Evolutionary conservation across 768 basidiomycete genomes (phyloP), one percentile per base, ranked within the genome.

Genomic region (Mycena vitilis): DNA sequence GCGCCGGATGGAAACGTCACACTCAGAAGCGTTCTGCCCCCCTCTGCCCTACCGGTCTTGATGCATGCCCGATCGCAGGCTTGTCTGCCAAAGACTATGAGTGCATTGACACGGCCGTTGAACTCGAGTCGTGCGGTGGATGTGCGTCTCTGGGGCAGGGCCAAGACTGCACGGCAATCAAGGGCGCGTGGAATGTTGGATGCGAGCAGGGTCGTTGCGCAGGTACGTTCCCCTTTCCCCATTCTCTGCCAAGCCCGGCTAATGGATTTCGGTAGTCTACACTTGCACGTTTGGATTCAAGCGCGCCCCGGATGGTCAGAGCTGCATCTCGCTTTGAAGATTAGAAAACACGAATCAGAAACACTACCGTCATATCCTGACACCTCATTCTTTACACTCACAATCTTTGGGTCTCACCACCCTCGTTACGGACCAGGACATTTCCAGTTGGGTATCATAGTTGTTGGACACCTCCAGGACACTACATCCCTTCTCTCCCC

Each of bases 41-140:
- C 49, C 81, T 85, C 66, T 91, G 90, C 83, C 89, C 89, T 20
- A 72, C 73, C 51, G 84, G 83, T 40, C 77, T 88, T 38, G 81
- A 86, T 45, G 88, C 88, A 36, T 91, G 89, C 79, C 88, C 88
- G 20, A 81, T 90, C 68, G 61, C 78, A 23, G 83, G 81, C 30
- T 70, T 81, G 42, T 77, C 74, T 23, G 71, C 73, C 49, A 82
- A 78, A 38, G 86, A 88, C 63, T 88, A 82, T 71, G 89, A 91
- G 74, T 91, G 89, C 74, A 73, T 94, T 59, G 91, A 95, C 78
- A 85, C 85, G 37, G 71, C 78, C 20, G 80, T 80, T 51, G 91
- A 94, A 66, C 84, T 94, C 53, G 83, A 88, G 66, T 89, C 89
- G 16, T 95, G 93, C 78, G 93, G 93, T 69, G 93, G 94, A 36